A percentile compares a stretch with the other conserved stretches of the same genome.
phyloP scores from a whole-genome alignment of 176 grass and related monocot genomes.

The Juncus effusus region DNA sequence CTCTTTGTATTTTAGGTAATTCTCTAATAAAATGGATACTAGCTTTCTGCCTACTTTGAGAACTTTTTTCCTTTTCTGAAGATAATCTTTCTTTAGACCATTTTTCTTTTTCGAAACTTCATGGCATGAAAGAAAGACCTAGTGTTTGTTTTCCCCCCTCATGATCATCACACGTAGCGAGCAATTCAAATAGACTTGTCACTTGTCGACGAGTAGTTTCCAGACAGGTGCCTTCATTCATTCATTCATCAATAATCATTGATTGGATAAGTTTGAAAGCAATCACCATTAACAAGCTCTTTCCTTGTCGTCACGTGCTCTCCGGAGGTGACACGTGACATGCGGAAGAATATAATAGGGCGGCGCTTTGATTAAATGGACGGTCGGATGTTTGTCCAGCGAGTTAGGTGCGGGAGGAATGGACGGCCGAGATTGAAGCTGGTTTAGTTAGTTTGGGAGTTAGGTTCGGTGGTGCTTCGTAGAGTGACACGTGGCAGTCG shows the following conservation, averaged over 20 bases:
- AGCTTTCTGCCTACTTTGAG: too few species aligned
- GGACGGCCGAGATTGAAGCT: neutral
- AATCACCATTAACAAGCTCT: conserved; percentile 1
- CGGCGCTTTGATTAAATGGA: conserved; percentile 6
- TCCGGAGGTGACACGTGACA: conserved; percentile 19
- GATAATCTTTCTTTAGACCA: too few species aligned
- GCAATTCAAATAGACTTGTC: too few species aligned
- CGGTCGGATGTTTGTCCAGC: neutral
- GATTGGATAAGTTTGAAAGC: conserved; percentile 3
- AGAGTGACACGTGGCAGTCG: conserved; percentile 3
- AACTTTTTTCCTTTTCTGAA: too few species aligned
- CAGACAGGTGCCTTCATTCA: neutral
- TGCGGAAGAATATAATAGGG: conserved; percentile 14
- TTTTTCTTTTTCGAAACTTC: too few species aligned
- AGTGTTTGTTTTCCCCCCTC: too few species aligned
- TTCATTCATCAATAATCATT: too few species aligned
- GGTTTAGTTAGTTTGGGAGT: too few species aligned
- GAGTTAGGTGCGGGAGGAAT: conserved; percentile 17
- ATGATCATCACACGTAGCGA: too few species aligned
- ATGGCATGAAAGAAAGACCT: too few species aligned
- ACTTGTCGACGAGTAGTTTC: neutral
- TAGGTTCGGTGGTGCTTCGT: conserved; percentile 12
- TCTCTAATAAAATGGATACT: too few species aligned
- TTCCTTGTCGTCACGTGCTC: conserved; percentile 9
- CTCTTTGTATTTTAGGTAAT: too few species aligned